These are phyloP conservation scores for Ophiocordyceps unilateralis DNA, from an alignment of 2,329 filamentous ascomycete genomes.

Conservation along the genomic window DNA sequence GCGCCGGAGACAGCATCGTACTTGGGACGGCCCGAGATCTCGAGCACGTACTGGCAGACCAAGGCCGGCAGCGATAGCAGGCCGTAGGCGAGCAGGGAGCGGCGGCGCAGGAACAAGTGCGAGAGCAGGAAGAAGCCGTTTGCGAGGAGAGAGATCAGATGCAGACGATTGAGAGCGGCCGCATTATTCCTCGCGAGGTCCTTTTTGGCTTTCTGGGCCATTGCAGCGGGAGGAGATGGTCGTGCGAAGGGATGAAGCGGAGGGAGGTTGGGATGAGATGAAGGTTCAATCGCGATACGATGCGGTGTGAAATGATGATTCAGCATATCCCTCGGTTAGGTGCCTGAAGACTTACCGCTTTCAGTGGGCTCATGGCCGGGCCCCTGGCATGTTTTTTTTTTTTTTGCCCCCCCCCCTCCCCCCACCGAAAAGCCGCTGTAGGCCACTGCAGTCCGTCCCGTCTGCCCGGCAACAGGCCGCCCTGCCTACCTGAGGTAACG, in stretches of 20 bases:
- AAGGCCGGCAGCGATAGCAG: slow-evolving; percentile 59
- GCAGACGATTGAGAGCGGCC: slow-evolving; percentile 61
- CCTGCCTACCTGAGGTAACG: slow-evolving; percentile 1
- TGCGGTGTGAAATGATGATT: background rate
- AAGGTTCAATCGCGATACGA: background rate
- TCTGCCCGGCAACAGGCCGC: background rate
- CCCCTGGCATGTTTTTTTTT: background rate
- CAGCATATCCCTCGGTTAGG: background rate
- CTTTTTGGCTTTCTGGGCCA: slow-evolving; percentile 48
- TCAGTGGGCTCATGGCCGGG: background rate
- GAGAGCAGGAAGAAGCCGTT: slow-evolving; percentile 61
- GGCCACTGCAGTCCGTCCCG: background rate
- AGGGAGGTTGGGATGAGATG: background rate
- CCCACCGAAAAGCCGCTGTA: background rate
- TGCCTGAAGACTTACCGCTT: background rate
- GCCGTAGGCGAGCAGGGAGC: slow-evolving; percentile 50
- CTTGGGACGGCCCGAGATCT: slow-evolving; percentile 64
- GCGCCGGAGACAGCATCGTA: slow-evolving; percentile 45
- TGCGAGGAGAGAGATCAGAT: slow-evolving; percentile 54
- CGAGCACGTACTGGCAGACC: slow-evolving; percentile 69
- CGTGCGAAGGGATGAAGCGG: background rate
- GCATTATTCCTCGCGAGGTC: slow-evolving; percentile 62
- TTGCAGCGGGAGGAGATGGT: slow-evolving; percentile 8
- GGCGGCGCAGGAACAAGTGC: slow-evolving; percentile 47
- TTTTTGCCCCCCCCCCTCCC: no score